Conservation (phyloP, 1,139 yeast species). For the Suhomyces wounanorum region DNA sequence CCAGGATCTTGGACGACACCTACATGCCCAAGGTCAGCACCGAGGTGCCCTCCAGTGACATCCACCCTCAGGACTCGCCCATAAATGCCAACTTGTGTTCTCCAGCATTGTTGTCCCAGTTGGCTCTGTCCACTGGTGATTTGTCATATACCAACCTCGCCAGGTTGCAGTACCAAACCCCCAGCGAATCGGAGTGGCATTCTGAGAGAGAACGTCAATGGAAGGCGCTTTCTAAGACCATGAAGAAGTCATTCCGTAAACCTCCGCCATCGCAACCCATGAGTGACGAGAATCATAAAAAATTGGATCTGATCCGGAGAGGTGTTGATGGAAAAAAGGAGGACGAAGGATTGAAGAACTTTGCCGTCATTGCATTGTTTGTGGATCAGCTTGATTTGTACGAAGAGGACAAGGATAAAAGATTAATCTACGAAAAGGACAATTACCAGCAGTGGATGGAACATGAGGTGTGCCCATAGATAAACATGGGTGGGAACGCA, state of each 20-base stretch:
- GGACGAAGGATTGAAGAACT: constrained; percentile 66
- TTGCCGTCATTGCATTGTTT: constrained; percentile 68
- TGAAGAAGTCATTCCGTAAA: constrained; percentile 67
- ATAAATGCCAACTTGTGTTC: constrained; percentile 28
- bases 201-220: constrained; percentile 65
- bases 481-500: neutral
- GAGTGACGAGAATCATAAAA: constrained; percentile 56
- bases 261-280: constrained; percentile 68
- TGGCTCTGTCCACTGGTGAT: constrained; percentile 18
- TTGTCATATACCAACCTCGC: constrained; percentile 34
- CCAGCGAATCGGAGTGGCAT: constrained; percentile 65
- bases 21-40: constrained; percentile 38
- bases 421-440: constrained; percentile 56
- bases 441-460: constrained; percentile 71
- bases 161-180: constrained; percentile 40
- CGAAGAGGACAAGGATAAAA: constrained; percentile 58
- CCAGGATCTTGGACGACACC: constrained; percentile 45
- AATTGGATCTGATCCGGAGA: constrained; percentile 69
- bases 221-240: constrained; percentile 55
- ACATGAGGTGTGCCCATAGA: constrained; percentile 71
- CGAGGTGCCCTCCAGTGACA: constrained; percentile 13
- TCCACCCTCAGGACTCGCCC: constrained; percentile 15
- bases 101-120: constrained; percentile 22
- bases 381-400: constrained; percentile 73
- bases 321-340: constrained; percentile 85